Evolutionary conservation across 2,329 filamentous ascomycete species (phyloP).

Genomic region (Exophiala viscosa): DNA sequence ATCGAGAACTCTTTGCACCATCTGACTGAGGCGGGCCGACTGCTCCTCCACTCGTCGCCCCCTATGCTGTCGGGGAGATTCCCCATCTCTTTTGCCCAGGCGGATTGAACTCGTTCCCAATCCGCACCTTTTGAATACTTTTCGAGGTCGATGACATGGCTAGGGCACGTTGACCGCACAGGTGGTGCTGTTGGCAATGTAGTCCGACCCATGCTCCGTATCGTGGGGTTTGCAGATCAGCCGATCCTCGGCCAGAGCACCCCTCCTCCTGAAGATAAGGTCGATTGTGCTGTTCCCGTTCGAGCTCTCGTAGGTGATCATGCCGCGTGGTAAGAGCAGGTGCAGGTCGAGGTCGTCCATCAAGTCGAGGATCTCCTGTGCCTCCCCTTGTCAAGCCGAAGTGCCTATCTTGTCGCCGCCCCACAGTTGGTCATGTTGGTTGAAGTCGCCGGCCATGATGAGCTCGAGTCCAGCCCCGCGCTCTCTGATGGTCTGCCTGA

Average conservation of each 20-base stretch:
- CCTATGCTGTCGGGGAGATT: no score
- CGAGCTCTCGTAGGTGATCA: conserved; percentile 28
- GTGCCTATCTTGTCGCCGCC: conserved; percentile 32
- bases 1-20: no score
- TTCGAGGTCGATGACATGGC: no score
- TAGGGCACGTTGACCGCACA: conserved; percentile 33
- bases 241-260: background rate
- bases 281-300: background rate
- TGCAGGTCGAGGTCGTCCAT: conserved; percentile 34
- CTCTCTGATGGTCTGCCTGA: background rate
- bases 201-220: conserved; percentile 31
- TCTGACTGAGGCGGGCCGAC: no score
- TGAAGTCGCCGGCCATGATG: conserved; percentile 29
- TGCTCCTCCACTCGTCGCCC: no score
- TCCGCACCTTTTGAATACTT: no score
- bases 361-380: conserved; percentile 35
- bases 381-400: conserved; percentile 34
- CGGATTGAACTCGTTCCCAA: no score
- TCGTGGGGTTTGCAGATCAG: conserved; percentile 23
- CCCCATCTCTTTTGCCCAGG: no score
- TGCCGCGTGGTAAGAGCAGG: conserved; percentile 36
- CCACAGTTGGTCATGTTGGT: conserved; percentile 31
- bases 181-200: conserved; percentile 32
- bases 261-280: background rate
- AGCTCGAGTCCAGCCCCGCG: conserved; percentile 24